Conservation (phyloP, 176 grass and related monocot species). For the Chrysopogon serrulatus region DNA sequence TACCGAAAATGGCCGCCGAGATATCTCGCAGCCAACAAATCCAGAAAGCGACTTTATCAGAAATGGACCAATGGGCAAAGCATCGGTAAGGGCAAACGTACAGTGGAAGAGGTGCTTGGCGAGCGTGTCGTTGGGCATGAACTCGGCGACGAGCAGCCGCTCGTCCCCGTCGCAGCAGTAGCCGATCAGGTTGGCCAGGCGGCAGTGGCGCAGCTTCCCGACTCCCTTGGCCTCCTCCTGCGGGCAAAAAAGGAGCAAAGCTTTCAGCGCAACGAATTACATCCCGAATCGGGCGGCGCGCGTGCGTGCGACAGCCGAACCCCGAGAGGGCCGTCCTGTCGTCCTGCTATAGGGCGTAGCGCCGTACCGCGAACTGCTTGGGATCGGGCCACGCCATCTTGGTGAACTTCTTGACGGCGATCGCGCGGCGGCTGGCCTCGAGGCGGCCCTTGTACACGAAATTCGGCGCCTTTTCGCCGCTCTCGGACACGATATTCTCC, state of each 20-base stretch:
- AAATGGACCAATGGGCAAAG: neutral
- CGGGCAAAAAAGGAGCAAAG: neutral
- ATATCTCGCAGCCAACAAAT: neutral
- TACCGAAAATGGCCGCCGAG: neutral
- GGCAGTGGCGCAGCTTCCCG: slow-evolving; percentile 72
- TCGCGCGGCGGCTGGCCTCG: slow-evolving; percentile 40
- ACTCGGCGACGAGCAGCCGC: slow-evolving; percentile 94
- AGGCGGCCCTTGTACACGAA: slow-evolving; percentile 85
- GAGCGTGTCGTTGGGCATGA: slow-evolving; percentile 98
- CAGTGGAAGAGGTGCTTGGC: slow-evolving; percentile 99
- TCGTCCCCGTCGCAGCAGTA: slow-evolving; percentile 99
- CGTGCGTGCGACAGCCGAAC: neutral
- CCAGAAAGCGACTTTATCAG: neutral
- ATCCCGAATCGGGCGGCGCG: neutral
- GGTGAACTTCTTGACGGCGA: slow-evolving; percentile 97
- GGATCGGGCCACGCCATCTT: slow-evolving; percentile 89
- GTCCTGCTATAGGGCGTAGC: neutral
- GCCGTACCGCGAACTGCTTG: slow-evolving; percentile 89
- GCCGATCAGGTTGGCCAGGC: slow-evolving; percentile 92
- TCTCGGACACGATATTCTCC: slow-evolving; percentile 89
- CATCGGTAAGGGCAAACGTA: slow-evolving; percentile 22
- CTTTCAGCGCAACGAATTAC: neutral
- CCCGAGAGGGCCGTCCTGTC: too few relatives aligned
- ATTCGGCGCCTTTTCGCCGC: slow-evolving; percentile 93
- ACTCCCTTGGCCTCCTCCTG: slow-evolving; percentile 94